Percentiles rank a stretch among this genome's conserved stretches.
Evolutionary conservation across 495 filamentous ascomycete species (phyloP).

Genomic region (Pseudevernia furfuracea): DNA sequence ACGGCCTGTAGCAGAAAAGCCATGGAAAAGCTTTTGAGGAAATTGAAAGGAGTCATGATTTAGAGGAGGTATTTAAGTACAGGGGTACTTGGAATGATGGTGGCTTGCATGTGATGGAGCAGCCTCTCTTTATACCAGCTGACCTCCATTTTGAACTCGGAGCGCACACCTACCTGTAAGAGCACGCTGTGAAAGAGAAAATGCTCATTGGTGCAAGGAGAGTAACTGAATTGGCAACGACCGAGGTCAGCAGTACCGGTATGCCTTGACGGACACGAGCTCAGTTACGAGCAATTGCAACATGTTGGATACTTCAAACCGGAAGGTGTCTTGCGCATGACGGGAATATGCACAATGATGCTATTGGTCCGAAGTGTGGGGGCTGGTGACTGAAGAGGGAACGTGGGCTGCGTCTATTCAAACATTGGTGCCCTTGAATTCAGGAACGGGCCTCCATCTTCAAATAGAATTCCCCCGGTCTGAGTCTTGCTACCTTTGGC

Average conservation of each 20-base stretch:
- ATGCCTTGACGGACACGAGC: conserved; percentile 6
- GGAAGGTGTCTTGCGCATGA: conserved; percentile 1
- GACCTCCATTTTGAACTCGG: neutral
- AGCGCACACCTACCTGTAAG: neutral
- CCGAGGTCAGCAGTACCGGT: neutral
- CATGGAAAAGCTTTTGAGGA: conserved; percentile 5
- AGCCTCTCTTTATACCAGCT: conserved; percentile 3
- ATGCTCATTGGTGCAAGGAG: conserved; percentile 3
- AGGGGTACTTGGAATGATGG: neutral
- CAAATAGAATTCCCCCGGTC: neutral
- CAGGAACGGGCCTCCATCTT: conserved; percentile 6
- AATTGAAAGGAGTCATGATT: conserved; percentile 9
- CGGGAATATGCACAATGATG: conserved; percentile 8
- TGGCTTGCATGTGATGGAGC: conserved; percentile 6
- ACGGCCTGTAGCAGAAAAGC: conserved; percentile 4
- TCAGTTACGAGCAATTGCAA: neutral
- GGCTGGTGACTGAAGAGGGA: too few species aligned
- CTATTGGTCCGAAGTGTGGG: conserved; percentile 8
- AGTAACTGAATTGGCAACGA: neutral
- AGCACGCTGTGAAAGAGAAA: conserved; percentile 2
- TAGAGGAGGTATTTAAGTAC: neutral
- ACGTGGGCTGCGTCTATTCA: conserved; percentile 13
- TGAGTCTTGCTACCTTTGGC: neutral
- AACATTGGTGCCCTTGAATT: conserved; percentile 10
- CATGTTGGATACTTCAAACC: neutral